Conservation (phyloP, 2,329 filamentous ascomycete species). For the Microdochium trichocladiopsis region DNA sequence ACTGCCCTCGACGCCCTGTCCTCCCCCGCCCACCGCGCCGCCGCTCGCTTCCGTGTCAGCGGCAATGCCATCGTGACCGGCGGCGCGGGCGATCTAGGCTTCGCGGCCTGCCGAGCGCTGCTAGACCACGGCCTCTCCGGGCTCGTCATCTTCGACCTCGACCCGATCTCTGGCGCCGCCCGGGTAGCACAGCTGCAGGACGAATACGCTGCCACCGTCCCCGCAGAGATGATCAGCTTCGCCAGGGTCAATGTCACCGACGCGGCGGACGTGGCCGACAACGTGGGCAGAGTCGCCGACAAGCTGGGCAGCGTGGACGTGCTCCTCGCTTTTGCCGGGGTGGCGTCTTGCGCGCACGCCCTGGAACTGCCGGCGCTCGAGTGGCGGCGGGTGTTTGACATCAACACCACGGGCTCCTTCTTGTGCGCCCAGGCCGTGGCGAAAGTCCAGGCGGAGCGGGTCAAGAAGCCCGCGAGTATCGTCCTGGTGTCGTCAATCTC, state of each 20-base stretch:
- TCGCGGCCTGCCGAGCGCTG: constrained; percentile 16
- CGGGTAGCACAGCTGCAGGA: constrained; percentile 36
- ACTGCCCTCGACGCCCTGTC: background rate
- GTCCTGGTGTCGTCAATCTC: constrained; percentile 62
- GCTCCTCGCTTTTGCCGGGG: constrained; percentile 59
- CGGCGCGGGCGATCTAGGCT: constrained; percentile 21
- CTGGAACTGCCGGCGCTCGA: constrained; percentile 50
- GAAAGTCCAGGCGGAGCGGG: constrained; percentile 41
- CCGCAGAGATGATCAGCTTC: constrained; percentile 15
- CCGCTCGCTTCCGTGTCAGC: constrained; percentile 15
- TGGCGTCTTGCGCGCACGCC: constrained; percentile 56
- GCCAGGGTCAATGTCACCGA: constrained; percentile 53
- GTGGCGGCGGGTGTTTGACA: constrained; percentile 58
- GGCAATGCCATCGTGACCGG: constrained; percentile 24
- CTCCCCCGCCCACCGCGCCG: constrained; percentile 12
- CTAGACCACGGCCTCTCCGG: constrained; percentile 22
- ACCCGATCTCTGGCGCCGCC: constrained; percentile 14
- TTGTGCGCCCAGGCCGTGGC: constrained; percentile 59
- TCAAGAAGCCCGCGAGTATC: constrained; percentile 49
- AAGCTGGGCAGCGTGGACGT: constrained; percentile 45
- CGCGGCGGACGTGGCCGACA: constrained; percentile 32
- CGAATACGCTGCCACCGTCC: constrained; percentile 48
- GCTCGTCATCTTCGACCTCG: constrained; percentile 22
- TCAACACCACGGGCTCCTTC: constrained; percentile 67
- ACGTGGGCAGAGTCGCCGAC: constrained; percentile 20